Percentiles rank a stretch among this genome's conserved stretches.
phyloP scores from a whole-genome alignment of 2,329 filamentous ascomycete species.

The Diplodia scrobiculata region DNA sequence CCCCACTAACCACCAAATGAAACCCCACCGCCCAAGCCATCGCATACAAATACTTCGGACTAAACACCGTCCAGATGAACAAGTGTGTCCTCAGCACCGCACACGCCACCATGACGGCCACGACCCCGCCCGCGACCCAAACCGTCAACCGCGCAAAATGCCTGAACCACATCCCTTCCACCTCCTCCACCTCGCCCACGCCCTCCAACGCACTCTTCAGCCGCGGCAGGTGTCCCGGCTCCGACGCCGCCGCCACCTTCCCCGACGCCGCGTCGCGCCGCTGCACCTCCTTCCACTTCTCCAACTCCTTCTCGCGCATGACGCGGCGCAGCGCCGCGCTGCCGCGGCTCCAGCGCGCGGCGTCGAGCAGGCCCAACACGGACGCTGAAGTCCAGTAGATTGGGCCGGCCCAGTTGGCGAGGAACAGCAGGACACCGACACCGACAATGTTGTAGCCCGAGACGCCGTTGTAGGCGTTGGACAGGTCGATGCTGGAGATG shows the following conservation, averaged over 20 bases:
- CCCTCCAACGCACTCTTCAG: not conserved
- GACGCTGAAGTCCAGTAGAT: slow-evolving; percentile 77
- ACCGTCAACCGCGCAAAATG: slow-evolving; percentile 69
- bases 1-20: slow-evolving; percentile 70
- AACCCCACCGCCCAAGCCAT: slow-evolving; percentile 85
- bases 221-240: slow-evolving; percentile 30
- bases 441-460: slow-evolving; percentile 74
- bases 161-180: slow-evolving; percentile 5
- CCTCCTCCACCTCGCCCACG: not conserved
- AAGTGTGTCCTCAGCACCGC: slow-evolving; percentile 81
- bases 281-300: slow-evolving; percentile 10
- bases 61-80: slow-evolving; percentile 99
- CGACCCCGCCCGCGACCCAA: slow-evolving; percentile 66
- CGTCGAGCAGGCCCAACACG: slow-evolving; percentile 21
- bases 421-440: slow-evolving; percentile 81
- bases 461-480: slow-evolving; percentile 92
- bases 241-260: slow-evolving; percentile 6
- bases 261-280: slow-evolving; percentile 31
- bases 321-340: slow-evolving; percentile 6
- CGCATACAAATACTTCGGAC: slow-evolving; percentile 90
- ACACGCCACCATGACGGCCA: slow-evolving; percentile 85
- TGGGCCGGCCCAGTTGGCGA: slow-evolving; percentile 87
- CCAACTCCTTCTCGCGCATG: slow-evolving; percentile 17
- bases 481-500: slow-evolving; percentile 92
- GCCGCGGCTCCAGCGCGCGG: slow-evolving; percentile 23